phyloP scores from a whole-genome alignment of 805 yeast species.

The Pichia deserticola region DNA sequence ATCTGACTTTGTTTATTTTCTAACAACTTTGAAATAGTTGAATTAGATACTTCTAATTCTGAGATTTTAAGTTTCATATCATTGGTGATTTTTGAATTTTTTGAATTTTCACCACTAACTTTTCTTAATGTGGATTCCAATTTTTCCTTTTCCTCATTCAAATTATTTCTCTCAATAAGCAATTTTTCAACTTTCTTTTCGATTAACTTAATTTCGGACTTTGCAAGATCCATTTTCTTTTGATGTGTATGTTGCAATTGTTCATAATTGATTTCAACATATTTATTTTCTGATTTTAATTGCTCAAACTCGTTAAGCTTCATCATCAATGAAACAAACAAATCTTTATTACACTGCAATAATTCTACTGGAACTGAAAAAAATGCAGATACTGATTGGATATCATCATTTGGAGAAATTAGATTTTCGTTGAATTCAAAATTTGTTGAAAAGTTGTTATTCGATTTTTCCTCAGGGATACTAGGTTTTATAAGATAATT shows the following conservation, averaged over 20 bases:
- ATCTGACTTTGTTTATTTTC: constrained; percentile 32
- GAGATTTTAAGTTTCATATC: constrained; percentile 13
- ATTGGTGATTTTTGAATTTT: constrained; percentile 8
- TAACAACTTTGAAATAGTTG: constrained; percentile 28
- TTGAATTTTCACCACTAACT: neutral
- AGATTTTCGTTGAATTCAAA: neutral
- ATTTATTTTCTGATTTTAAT: constrained; percentile 31
- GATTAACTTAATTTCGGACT: constrained; percentile 21
- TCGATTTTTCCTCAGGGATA: too few species aligned
- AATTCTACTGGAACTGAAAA: constrained; percentile 23
- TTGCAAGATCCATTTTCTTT: constrained; percentile 28
- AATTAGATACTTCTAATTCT: constrained; percentile 22
- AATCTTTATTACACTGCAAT: constrained; percentile 15
- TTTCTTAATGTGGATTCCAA: constrained; percentile 8
- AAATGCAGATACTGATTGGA: constrained; percentile 27
- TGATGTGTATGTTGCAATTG: constrained; percentile 30
- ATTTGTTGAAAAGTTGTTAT: neutral
- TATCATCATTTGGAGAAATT: constrained; percentile 6
- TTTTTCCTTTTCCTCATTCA: constrained; percentile 17
- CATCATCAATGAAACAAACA: constrained; percentile 23
- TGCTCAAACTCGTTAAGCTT: constrained; percentile 30
- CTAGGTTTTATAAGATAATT: too few species aligned
- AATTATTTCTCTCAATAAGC: constrained; percentile 14
- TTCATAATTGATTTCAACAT: constrained; percentile 34
- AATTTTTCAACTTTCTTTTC: constrained; percentile 19